phyloP scores from a whole-genome alignment of 306 rosid genomes.

The Glycine latifolia region DNA sequence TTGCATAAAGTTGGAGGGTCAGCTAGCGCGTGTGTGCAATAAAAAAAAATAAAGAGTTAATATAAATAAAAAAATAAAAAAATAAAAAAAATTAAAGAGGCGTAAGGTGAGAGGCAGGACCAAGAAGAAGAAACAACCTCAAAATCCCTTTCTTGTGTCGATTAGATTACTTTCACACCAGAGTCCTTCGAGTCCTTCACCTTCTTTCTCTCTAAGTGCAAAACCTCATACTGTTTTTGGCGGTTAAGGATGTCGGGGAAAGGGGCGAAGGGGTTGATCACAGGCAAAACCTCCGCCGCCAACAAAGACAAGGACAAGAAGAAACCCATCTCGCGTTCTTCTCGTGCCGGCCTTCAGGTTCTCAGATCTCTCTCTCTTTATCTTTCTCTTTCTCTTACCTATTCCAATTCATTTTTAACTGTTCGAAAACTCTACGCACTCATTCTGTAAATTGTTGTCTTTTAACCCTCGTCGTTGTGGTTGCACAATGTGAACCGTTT shows the following conservation, averaged over 20 bases:
- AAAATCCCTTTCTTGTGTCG: conserved; percentile 21
- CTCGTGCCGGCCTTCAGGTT: conserved; percentile 88
- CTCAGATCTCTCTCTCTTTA: conserved; percentile 42
- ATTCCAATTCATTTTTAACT: too few species aligned
- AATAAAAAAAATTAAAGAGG: background rate
- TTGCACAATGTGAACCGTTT: too few species aligned
- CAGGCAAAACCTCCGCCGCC: conserved; percentile 59
- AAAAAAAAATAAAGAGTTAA: too few species aligned
- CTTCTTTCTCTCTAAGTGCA: background rate
- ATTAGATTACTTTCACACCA: background rate
- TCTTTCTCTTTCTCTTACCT: background rate
- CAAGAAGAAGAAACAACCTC: conserved; percentile 13
- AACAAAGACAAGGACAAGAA: conserved; percentile 81
- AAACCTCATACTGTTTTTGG: conserved; percentile 39
- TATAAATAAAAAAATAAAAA: too few species aligned
- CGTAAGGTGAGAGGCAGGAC: background rate
- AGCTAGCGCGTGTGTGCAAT: too few species aligned
- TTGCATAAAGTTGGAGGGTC: too few species aligned
- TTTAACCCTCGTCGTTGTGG: background rate
- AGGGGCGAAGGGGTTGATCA: conserved; percentile 80
- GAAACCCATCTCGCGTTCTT: conserved; percentile 81
- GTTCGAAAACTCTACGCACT: background rate
- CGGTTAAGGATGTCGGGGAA: conserved; percentile 80
- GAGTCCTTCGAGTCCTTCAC: background rate
- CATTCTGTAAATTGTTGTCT: background rate